Base-by-base conservation (phyloP, 257 asterid species). In the Solanum phureja region DNA sequence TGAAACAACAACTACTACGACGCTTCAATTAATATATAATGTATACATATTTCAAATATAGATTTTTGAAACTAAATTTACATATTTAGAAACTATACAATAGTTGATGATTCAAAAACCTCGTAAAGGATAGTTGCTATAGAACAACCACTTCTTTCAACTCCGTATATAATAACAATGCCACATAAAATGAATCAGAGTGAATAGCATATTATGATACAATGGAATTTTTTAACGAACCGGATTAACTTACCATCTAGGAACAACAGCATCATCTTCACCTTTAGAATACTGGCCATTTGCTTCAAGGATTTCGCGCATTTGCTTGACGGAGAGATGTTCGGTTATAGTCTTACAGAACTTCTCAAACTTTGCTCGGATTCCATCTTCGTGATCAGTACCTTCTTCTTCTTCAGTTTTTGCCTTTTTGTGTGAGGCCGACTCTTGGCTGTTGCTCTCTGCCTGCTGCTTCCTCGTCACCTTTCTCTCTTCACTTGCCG, bases 391-490 rank as follows among this genome's bases (percentile, higher is more conserved):
- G n/a, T 14, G 73, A 14, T 60, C 90, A 16, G 23, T 84, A 35
- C 86, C 90, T 37, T 75, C 87, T 82, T 87, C 90, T 33, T 79
- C 87, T 83, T 92, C 94, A 1, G 88, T 83, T 89, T 94, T 94
- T 2, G 94, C 90, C 89, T 94, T 95, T 90, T 96, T 96, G 0
- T 94, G 94, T 0, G 98, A 91, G 29, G 27, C 18, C 9, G 85
- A 29, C 21, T 81, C 85, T 46, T 81, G 68, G 42, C 40, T 81
- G 87, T 90, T 93, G 12, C 89, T 90, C 88, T 92, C 98, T 4
- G 98, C 96, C 90, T 95, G 95, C 40, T 95, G 98, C 89, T 96
- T 97, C 94, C 95, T 91, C 12, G 94, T 95, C 21, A 86, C 82
- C 90, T 86, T 81, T 76, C 91, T 91, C 40, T 95, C 98, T 62